phyloP scores from a whole-genome alignment of 2,329 filamentous ascomycete species.

The Colletotrichum limetticola region DNA sequence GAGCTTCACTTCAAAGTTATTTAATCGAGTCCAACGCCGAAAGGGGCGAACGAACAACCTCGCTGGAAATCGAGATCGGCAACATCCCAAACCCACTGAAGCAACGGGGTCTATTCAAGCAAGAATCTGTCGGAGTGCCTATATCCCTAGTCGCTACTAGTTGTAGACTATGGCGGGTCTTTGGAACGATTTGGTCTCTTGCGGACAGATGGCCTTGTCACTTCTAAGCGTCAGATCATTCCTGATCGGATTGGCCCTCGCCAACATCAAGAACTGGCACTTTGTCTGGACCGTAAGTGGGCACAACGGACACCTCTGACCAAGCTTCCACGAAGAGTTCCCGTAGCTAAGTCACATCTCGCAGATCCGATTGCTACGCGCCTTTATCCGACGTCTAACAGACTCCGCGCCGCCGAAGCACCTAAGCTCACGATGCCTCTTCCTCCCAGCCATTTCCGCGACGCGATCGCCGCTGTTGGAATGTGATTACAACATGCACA shows the following conservation, averaged over 20 bases:
- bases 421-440: constrained; percentile 44
- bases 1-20: too few species aligned
- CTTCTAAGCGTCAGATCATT: not conserved
- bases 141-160: not conserved
- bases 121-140: too few species aligned
- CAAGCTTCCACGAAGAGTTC: too few species aligned
- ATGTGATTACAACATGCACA: constrained; percentile 88
- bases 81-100: too few species aligned
- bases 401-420: constrained; percentile 36
- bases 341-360: rapidly evolving
- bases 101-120: too few species aligned
- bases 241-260: not conserved
- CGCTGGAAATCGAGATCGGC: too few species aligned
- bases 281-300: constrained; percentile 20
- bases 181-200: not conserved
- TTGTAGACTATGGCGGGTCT: not conserved
- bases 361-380: constrained; percentile 45
- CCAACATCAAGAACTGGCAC: constrained; percentile 21
- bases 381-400: constrained; percentile 45
- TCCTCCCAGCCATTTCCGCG: constrained; percentile 62
- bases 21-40: too few species aligned
- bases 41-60: too few species aligned
- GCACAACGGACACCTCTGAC: too few species aligned
- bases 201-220: not conserved
- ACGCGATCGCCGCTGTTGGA: constrained; percentile 77